Conservation (phyloP, 1,284 basidiomycete species). For the Moesziomyces globuligerus region DNA sequence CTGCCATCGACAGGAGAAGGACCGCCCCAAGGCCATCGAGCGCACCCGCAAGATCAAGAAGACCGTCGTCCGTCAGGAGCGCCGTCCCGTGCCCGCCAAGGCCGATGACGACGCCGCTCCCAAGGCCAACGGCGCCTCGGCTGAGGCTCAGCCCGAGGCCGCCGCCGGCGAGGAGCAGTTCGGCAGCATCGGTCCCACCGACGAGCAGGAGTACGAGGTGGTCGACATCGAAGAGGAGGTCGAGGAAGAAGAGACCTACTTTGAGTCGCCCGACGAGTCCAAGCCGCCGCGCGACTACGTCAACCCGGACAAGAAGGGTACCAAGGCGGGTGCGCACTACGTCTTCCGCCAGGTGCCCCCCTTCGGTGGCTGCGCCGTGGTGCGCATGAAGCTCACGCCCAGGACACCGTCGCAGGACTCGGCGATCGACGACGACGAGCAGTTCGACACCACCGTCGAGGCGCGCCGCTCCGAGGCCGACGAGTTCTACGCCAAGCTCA, state of each 20-base stretch:
- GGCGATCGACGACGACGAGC: conserved; percentile 84
- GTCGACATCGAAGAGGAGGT: conserved; percentile 64
- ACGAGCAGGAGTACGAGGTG: conserved; percentile 42
- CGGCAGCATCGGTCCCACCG: conserved; percentile 30
- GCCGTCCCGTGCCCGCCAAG: conserved; percentile 28
- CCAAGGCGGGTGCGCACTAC: conserved; percentile 93
- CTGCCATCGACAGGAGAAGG: conserved; percentile 72
- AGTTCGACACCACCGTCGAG: conserved; percentile 89
- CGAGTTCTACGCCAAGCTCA: conserved; percentile 89
- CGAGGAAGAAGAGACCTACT: conserved; percentile 62
- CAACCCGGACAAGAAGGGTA: conserved; percentile 87
- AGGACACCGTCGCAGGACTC: conserved; percentile 78
- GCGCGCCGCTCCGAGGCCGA: conserved; percentile 84
- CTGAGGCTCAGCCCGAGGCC: conserved; percentile 33
- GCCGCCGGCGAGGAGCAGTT: conserved; percentile 47
- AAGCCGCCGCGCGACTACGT: conserved; percentile 69
- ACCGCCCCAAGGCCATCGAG: conserved; percentile 53
- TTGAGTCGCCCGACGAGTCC: conserved; percentile 48
- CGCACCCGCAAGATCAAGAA: conserved; percentile 55
- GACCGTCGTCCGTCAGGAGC: conserved; percentile 43
- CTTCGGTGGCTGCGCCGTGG: conserved; percentile 91
- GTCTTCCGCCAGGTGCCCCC: conserved; percentile 85
- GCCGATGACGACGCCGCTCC: conserved; percentile 46
- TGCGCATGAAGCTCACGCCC: conserved; percentile 90
- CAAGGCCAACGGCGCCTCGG: conserved; percentile 42